Percentiles rank a stretch among this genome's conserved stretches.
These are phyloP conservation scores for Ormosia semicastrata DNA, from an alignment of 306 rosid species.

Conservation along the genomic window DNA sequence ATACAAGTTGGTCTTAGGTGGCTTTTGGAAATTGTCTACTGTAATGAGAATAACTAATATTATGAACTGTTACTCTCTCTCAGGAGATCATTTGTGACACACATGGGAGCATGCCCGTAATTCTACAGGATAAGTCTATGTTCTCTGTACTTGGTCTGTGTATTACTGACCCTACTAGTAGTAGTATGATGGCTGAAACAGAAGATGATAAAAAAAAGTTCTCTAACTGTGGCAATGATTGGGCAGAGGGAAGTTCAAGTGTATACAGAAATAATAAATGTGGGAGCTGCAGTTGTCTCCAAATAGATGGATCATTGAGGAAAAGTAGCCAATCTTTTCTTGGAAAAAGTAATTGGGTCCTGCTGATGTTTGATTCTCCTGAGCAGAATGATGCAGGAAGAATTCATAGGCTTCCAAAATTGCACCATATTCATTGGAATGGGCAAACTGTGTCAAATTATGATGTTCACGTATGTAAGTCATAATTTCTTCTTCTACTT, in stretches of 20 bases:
- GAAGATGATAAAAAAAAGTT: slow-evolving; percentile 32
- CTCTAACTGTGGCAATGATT: slow-evolving; percentile 40
- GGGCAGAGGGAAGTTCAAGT: slow-evolving; percentile 31
- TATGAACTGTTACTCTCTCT: slow-evolving; percentile 32
- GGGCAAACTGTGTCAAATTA: slow-evolving; percentile 55
- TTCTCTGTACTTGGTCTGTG: slow-evolving; percentile 69
- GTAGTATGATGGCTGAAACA: slow-evolving; percentile 28
- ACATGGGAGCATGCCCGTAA: slow-evolving; percentile 56
- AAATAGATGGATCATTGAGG: slow-evolving; percentile 48
- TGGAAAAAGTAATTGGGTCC: slow-evolving; percentile 53
- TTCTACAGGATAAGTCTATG: slow-evolving; percentile 61
- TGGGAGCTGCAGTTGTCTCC: slow-evolving; percentile 41
- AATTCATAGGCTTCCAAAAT: slow-evolving; percentile 53
- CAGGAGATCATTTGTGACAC: slow-evolving; percentile 63
- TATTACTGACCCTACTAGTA: slow-evolving; percentile 33
- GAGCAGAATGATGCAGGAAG: slow-evolving; percentile 43
- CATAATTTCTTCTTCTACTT: slow-evolving; percentile 43
- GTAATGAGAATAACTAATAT: slow-evolving; percentile 20
- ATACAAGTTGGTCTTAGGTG: slow-evolving; percentile 20
- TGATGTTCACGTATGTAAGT: slow-evolving; percentile 99
- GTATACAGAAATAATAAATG: slow-evolving; percentile 22
- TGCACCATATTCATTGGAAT: slow-evolving; percentile 85
- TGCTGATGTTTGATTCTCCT: slow-evolving; percentile 49
- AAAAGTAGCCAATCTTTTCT: slow-evolving; percentile 40
- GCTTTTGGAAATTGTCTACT: slow-evolving; percentile 16